phyloP scores from a whole-genome alignment of 208 protist species.

The Porcisia hertigi region DNA sequence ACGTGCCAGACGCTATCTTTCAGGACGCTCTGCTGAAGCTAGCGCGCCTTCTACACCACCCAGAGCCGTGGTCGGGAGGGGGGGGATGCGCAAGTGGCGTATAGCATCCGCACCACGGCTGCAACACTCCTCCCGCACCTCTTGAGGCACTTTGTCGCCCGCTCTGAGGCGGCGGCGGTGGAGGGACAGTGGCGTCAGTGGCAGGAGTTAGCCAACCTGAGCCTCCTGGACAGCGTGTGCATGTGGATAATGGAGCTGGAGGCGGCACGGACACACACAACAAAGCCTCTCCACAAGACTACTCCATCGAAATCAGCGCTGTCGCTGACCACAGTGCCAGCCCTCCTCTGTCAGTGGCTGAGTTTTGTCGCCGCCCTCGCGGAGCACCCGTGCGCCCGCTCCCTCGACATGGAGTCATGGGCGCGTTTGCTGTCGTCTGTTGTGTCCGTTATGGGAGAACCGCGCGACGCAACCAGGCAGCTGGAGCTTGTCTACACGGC shows the following conservation, averaged over 20 bases:
- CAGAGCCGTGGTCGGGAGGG: conserved; percentile 25
- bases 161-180: conserved; percentile 18
- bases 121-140: conserved; percentile 17
- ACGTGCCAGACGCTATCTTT: not conserved
- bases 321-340: not conserved
- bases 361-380: conserved; percentile 25
- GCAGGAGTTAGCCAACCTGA: conserved; percentile 17
- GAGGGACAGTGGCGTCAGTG: conserved; percentile 33
- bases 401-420: conserved; percentile 31
- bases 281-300: not conserved
- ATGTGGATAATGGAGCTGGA: conserved; percentile 21
- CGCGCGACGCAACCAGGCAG: conserved; percentile 20
- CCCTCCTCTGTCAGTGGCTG: conserved; percentile 19
- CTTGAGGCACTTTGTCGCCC: conserved; percentile 13
- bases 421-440: conserved; percentile 23
- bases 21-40: conserved; percentile 8
- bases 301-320: not conserved
- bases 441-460: conserved; percentile 15
- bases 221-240: conserved; percentile 21
- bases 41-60: conserved; percentile 21
- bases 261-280: not conserved
- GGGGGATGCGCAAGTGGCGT: not conserved
- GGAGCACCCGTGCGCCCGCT: conserved; percentile 32
- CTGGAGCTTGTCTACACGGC: conserved; percentile 25
- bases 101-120: conserved; percentile 14